Percentiles rank a stretch among this genome's conserved stretches.
Conservation (phyloP, 2,329 filamentous ascomycete genomes). For the Curvularia eragrostidis region DNA sequence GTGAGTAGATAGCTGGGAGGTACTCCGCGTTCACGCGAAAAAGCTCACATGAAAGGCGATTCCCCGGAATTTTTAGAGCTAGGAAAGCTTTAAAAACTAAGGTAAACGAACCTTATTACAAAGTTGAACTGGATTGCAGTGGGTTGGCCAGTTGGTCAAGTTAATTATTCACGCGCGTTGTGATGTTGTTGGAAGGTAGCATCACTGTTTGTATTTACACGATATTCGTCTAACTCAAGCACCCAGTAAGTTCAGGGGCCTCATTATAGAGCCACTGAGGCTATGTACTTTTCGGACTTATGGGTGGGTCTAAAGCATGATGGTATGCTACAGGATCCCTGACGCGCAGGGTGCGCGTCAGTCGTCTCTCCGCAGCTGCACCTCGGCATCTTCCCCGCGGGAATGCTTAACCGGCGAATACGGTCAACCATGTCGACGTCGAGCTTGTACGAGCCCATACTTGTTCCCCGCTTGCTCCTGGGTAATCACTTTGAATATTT, state of each 20-base stretch:
- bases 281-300: background rate
- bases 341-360: background rate
- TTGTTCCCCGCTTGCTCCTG: background rate
- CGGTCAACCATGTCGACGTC: constrained; percentile 40
- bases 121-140: too few species aligned
- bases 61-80: too few species aligned
- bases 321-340: too few species aligned
- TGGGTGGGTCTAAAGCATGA: background rate
- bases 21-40: too few species aligned
- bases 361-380: constrained; percentile 18
- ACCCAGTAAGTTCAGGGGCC: background rate
- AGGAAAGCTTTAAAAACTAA: too few species aligned
- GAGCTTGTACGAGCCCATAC: constrained; percentile 22
- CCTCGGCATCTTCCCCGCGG: constrained; percentile 46
- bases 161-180: background rate
- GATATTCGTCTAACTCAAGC: background rate
- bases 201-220: background rate
- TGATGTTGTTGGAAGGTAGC: background rate
- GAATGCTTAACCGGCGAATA: constrained; percentile 39
- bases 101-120: too few species aligned
- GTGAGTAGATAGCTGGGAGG: background rate
- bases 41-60: too few species aligned
- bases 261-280: background rate
- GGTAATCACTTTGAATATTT: background rate
- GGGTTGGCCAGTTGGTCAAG: background rate